These are phyloP conservation scores for Byssothecium circinans DNA, from an alignment of 2,329 filamentous ascomycete species.

Conservation along the genomic window DNA sequence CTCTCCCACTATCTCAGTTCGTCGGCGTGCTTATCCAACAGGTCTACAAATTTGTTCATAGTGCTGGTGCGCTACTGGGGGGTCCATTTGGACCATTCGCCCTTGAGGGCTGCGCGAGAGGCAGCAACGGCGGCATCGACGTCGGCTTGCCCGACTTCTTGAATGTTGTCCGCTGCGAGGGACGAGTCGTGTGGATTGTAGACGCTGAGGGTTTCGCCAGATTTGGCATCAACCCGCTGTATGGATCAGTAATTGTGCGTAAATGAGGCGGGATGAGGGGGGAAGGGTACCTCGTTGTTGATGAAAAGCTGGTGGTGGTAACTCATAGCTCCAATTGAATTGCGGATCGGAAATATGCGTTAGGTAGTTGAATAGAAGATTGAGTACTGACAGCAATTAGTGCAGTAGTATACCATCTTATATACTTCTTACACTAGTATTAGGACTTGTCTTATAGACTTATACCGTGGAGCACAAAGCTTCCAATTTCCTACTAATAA, in stretches of 20 bases:
- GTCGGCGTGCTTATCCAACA: conserved; percentile 18
- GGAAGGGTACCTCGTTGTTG: conserved; percentile 16
- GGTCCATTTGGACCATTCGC: conserved; percentile 19
- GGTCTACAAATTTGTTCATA: conserved; percentile 27
- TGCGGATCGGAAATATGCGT: not conserved
- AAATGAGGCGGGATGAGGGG: not conserved
- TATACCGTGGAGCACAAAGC: too few relatives aligned
- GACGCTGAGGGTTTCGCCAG: conserved; percentile 20
- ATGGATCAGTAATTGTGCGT: not conserved
- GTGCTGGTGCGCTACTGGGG: conserved; percentile 8
- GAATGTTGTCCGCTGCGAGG: conserved; percentile 22
- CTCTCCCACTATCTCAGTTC: conserved; percentile 17
- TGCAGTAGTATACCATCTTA: not conserved
- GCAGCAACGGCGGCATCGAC: conserved; percentile 25
- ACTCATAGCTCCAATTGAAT: not conserved
- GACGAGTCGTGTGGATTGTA: conserved; percentile 25
- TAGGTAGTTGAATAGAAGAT: not conserved
- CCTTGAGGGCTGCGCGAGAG: conserved; percentile 21
- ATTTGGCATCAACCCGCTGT: conserved; percentile 26
- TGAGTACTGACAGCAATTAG: not conserved
- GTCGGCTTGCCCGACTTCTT: conserved; percentile 23
- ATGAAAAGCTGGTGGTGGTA: conserved; percentile 17
- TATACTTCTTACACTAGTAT: too few relatives aligned
- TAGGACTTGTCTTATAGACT: too few relatives aligned
- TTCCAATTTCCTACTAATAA: too few relatives aligned